phyloP scores from a whole-genome alignment of 2,329 filamentous ascomycete genomes.

The Myotisia sp. region DNA sequence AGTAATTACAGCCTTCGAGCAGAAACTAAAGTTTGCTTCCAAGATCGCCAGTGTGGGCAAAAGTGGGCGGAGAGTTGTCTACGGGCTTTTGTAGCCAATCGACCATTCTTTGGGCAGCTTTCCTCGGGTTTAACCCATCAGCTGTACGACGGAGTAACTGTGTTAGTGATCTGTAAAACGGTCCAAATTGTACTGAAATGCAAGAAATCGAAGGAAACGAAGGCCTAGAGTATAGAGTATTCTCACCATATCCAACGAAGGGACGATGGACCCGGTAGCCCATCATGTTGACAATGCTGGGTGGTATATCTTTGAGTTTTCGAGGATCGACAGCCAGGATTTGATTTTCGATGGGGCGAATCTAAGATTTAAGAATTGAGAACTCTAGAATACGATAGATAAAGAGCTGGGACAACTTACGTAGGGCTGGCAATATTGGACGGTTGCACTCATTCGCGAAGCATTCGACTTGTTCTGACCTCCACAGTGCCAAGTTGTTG shows the following conservation, averaged over 20 bases:
- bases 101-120: constrained; percentile 18
- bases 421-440: constrained; percentile 32
- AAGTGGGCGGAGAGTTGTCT: constrained; percentile 17
- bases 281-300: constrained; percentile 22
- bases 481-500: constrained; percentile 28
- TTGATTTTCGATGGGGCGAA: constrained; percentile 22
- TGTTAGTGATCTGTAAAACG: no score
- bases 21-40: constrained; percentile 6
- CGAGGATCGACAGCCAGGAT: constrained; percentile 22
- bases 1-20: no score
- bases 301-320: constrained; percentile 18
- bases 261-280: constrained; percentile 20
- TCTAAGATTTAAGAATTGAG: constrained; percentile 8
- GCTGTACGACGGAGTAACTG: constrained; percentile 12
- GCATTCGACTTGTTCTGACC: constrained; percentile 21
- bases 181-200: no score
- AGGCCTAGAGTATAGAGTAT: background rate
- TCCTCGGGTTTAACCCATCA: constrained; percentile 18
- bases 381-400: background rate
- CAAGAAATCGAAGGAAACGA: background rate
- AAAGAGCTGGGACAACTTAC: constrained; percentile 4
- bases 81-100: constrained; percentile 19
- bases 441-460: constrained; percentile 23
- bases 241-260: constrained; percentile 21
- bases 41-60: constrained; percentile 10